A percentile compares a stretch with the other conserved stretches of the same genome.
Conservation (phyloP, 2,329 filamentous ascomycete species). For the Exophiala lecanii-corni region DNA sequence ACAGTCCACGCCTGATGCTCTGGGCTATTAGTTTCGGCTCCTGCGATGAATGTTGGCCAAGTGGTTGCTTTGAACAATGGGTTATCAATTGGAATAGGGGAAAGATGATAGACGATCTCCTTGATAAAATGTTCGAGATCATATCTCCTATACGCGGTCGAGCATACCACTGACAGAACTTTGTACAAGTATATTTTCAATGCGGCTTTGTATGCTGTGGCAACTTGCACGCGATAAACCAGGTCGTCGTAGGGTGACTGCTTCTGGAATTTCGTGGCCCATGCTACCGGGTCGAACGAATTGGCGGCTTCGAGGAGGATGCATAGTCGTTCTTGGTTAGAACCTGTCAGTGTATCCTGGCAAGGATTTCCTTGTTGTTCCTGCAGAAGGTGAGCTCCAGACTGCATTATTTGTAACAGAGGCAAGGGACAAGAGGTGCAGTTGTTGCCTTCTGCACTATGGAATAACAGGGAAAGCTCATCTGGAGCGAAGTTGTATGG, state of each 20-base stretch:
- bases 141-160: not conserved
- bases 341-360: not conserved
- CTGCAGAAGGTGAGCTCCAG: not conserved
- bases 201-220: not conserved
- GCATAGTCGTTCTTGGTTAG: not conserved
- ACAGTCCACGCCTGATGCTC: constrained; percentile 3
- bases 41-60: constrained; percentile 43
- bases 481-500: constrained; percentile 1
- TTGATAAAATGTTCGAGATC: not conserved
- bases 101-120: constrained; percentile 34
- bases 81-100: constrained; percentile 33
- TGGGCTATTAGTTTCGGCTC: constrained; percentile 32
- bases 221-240: not conserved
- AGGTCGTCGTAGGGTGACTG: not conserved
- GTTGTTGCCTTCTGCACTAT: constrained; percentile 10
- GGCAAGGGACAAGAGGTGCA: constrained; percentile 7
- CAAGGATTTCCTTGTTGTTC: not conserved
- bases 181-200: constrained; percentile 2
- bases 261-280: not conserved
- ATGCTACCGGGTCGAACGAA: not conserved
- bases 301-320: too few species aligned
- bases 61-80: constrained; percentile 41
- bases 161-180: not conserved
- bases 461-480: too few species aligned
- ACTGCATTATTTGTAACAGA: constrained; percentile 4